Base-by-base conservation (phyloP, 352 stramenopile genomes). In the Elongisporangium undulatum region DNA sequence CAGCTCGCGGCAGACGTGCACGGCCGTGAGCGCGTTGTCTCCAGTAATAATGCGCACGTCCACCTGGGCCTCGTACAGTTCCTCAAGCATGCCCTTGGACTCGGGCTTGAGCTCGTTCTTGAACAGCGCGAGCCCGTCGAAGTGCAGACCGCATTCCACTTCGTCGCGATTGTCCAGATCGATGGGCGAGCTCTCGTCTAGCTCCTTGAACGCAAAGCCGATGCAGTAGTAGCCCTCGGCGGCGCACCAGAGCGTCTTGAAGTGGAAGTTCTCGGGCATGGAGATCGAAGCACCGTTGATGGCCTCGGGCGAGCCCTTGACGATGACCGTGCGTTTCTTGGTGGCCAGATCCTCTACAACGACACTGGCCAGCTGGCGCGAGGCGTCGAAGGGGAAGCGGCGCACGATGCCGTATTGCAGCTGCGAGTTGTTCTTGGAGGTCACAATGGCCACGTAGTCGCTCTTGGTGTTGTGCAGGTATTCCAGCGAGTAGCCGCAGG, bases 81-180 rank as follows among this genome's bases (percentile, higher is more conserved):
- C 73, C 17, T 60, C 23, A 19, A 97, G 77, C 54, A 94, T 84
- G 3, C 59, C 64, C 50, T 71, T 71, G 5, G 77, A 83, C 41
- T 96, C 80, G 13, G 76, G 61, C 61, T 92, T 93, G 56, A 96
- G 72, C 29, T 77, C 67, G 61, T 97, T 97, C 68, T 88, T 69
- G 70, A 96, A 97, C 22, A 92, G 69, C 12, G 91, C 64, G 24
- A 96, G 71, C 8, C 89, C 88, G 48, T 79, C 56, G 53, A 96
- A 91, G 6, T 56, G 52, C 1, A 95, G 66, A 21, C 69, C 67
- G 2, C 26, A 66, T 53, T 96, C 89, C n/a, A 95, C 68, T 12
- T 76, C 53, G 5, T 63, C 53, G 6, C 73, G 71, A 34, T 68
- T 53, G 22, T 69, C 68, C 39, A 71, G 16, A 19, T 74, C 39